A percentile compares a stretch with the other conserved stretches of the same genome.
These are phyloP conservation scores for Persicaria tinctoria DNA, from an alignment of 148 eudicot species.

Conservation along the genomic window DNA sequence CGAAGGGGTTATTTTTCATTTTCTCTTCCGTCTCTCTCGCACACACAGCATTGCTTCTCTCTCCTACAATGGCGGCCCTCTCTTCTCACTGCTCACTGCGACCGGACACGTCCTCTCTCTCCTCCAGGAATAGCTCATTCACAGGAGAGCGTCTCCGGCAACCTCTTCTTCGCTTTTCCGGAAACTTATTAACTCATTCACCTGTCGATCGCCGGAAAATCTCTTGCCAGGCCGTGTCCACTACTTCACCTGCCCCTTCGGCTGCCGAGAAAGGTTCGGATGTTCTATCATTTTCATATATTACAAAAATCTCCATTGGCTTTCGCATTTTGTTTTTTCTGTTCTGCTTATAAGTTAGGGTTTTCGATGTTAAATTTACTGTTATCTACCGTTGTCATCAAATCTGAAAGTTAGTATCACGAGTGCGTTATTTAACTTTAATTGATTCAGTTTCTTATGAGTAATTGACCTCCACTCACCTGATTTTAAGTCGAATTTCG, in stretches of 20 bases:
- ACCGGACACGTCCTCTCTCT: background rate
- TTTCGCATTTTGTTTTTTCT: background rate
- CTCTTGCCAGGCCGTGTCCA: slow-evolving; percentile 36
- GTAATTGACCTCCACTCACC: background rate
- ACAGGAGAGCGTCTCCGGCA: slow-evolving; percentile 9
- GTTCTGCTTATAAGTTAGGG: background rate
- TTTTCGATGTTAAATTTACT: background rate
- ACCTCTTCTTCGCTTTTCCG: background rate
- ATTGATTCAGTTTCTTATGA: too few relatives aligned
- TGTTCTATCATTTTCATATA: background rate
- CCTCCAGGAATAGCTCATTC: slow-evolving; percentile 8
- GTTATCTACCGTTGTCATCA: background rate
- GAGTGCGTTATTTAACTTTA: background rate
- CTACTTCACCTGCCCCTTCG: slow-evolving; percentile 32
- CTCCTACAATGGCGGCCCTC: slow-evolving; percentile 14
- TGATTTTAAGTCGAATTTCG: slow-evolving; percentile 1
- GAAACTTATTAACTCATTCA: slow-evolving; percentile 14
- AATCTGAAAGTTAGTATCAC: background rate
- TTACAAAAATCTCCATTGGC: background rate
- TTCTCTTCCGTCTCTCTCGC: background rate
- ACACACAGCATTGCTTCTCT: background rate
- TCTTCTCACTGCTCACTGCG: slow-evolving; percentile 15
- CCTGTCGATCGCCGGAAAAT: slow-evolving; percentile 30
- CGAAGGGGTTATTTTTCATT: background rate
- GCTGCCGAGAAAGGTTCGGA: slow-evolving; percentile 30